Base-by-base conservation (phyloP, 352 stramenopile species). In the Phytophthora uliginosa region DNA sequence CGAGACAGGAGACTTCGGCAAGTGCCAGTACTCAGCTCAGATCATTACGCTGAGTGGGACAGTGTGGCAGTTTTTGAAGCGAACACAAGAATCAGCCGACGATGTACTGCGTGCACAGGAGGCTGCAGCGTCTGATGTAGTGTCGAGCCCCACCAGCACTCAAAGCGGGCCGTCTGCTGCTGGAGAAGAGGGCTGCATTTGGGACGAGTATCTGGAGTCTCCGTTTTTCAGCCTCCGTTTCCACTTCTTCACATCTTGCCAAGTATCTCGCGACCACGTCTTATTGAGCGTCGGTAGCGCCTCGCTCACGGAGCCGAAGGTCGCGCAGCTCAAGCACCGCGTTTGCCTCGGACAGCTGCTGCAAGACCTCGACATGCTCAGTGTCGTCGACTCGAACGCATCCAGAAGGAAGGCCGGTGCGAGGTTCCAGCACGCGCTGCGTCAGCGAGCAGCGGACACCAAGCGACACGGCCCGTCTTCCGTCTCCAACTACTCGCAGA, bases 241-340 rank as follows among this genome's bases (percentile, higher is more conserved):
- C 62, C 78, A 89, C 62, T 91, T 92, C 50, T 89, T 95, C 66
- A 86, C 83, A 10, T 92, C 85, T 1, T 91, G 85, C 26, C 84
- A 95, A 85, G 86, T 93, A 22, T 91, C 85, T 3, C 81, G 69
- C 0, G 84, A 93, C 42, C 85, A 93, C 59, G 87, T 92, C 55
- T 91, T 87, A 56, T 84, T 88, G 83, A 93, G 83, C 26, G 65
- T 93, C 36, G 81, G 86, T 28, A 92, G 81, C 50, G 85, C 87
- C 20, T 90, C 85, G n/a, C 54, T 92, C 4, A 85, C 76, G 10
- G 79, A 92, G 28, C 77, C 87, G 0, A 90, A 86, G 54, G 83
- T 95, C 26, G 73, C 75, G 2, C 82, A 87, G 24, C 20, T 95
- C 26, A 90, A 87, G 28, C 87, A 93, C 48, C 81, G 87, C 38